These are phyloP conservation scores for Trichomonascus vanleenenianus DNA, from an alignment of 805 yeast genomes.

Conservation along the genomic window DNA sequence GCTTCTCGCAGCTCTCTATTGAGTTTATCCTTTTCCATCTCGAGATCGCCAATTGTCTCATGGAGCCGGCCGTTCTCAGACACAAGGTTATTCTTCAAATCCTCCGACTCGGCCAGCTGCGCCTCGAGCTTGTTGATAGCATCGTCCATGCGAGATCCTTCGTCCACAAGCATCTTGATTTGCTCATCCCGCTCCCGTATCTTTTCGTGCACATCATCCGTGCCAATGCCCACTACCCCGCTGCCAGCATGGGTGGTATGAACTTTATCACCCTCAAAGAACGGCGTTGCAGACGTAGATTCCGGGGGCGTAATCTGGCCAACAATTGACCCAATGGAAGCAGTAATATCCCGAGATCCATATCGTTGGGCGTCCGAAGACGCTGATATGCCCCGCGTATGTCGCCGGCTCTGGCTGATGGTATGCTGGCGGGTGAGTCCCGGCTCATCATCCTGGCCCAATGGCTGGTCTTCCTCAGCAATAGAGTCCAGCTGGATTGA, in stretches of 20 bases:
- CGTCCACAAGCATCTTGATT: constrained; percentile 37
- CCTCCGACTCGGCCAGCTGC: constrained; percentile 22
- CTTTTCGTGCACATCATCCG: constrained; percentile 5
- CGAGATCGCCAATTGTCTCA: constrained; percentile 20
- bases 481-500: constrained; percentile 4
- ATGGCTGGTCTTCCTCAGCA: constrained; percentile 6
- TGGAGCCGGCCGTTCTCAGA: constrained; percentile 26
- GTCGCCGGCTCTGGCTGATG: background rate
- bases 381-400: background rate
- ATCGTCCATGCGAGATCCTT: constrained; percentile 43
- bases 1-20: background rate
- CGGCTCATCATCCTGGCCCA: background rate
- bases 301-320: constrained; percentile 9
- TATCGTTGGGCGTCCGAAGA: background rate
- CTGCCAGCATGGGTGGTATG: too few species aligned
- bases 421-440: background rate
- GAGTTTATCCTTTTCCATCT: constrained; percentile 6
- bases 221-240: background rate
- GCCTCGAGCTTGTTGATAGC: constrained; percentile 22
- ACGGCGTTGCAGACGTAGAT: background rate
- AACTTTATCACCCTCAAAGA: background rate
- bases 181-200: constrained; percentile 33
- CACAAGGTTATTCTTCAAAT: constrained; percentile 16
- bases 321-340: background rate
- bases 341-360: background rate